phyloP scores from a whole-genome alignment of 2,329 filamentous ascomycete species.

The Lithohypha guttulata region DNA sequence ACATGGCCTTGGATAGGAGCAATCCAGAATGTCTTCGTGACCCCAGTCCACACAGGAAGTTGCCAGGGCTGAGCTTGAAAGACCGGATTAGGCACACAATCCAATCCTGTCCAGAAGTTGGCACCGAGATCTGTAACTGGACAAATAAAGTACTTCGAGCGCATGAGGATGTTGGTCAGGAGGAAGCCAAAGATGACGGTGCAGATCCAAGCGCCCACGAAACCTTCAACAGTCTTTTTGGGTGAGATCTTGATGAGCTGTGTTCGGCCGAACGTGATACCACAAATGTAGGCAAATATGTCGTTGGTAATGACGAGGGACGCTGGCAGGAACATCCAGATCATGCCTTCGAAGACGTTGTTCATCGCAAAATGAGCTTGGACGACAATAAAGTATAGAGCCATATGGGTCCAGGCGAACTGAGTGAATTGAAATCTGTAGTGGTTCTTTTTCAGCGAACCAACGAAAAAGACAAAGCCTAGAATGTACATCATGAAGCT shows the following conservation, averaged over 20 bases:
- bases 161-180: constrained; percentile 73
- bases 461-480: constrained; percentile 97
- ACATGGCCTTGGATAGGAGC: constrained; percentile 91
- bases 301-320: constrained; percentile 96
- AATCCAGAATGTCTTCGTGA: constrained; percentile 61
- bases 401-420: constrained; percentile 99
- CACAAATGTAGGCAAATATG: constrained; percentile 95
- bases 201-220: constrained; percentile 90
- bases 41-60: constrained; percentile 60
- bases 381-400: constrained; percentile 91
- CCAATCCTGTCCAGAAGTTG: constrained; percentile 79
- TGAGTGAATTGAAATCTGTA: constrained; percentile 99
- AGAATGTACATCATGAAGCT: constrained; percentile 97
- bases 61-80: constrained; percentile 70
- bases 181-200: constrained; percentile 76
- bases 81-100: constrained; percentile 84
- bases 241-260: constrained; percentile 96
- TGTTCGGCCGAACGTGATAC: constrained; percentile 90
- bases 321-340: constrained; percentile 97
- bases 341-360: constrained; percentile 98
- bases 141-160: constrained; percentile 96
- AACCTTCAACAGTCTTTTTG: constrained; percentile 98
- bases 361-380: constrained; percentile 99
- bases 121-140: constrained; percentile 92
- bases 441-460: constrained; percentile 84